Evolutionary conservation across 2,329 filamentous ascomycete genomes (phyloP), one percentile per base, ranked within the genome.

Genomic region (Aspergillus versicolor): DNA sequence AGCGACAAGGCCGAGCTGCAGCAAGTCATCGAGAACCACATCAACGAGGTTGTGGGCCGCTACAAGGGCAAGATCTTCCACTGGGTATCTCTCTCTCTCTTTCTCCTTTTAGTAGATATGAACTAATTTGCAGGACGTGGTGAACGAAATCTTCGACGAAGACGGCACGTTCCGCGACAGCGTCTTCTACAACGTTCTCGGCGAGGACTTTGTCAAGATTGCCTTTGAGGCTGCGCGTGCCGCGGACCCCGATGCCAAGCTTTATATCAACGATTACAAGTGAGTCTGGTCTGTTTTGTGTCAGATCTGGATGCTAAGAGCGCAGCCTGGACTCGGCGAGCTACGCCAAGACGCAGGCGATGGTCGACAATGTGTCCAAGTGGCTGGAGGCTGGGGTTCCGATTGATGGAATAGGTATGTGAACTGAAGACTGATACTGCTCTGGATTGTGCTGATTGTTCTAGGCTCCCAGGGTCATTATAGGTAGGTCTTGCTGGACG

Each of bases 201-300:
- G 88, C 44, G 87, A 90, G 74, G 82, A 83, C 70, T 90, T 88
- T 67, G 84, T 91, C 52, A 77, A 79, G 21, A 87, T 89, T 65
- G 88, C 88, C 37, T 91, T 91, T 75, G 79, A 83, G 52, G 84
- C 88, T 11, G 88, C 89, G 19, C 82, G 83, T 51, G 79, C 79
- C 8, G 87, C 86, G 13, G 88, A 91, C 70, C 86, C 88, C 2
- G 66, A 73, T 55, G 87, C 85, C 3, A 88, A 87, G 74, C 79
- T 91, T 40, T 92, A 89, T 77, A 89, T 91, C 75, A 92, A 91
- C 73, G 88, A 91, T 67, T 81, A 79, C 70, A 81, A 80, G 71
- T 75, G 58, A 65, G 69, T 56, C 27, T 41, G 21, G 3, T 19
- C 12, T 44, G 22, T 19, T 44, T 41, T 13, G 34, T 9, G 6